These are phyloP conservation scores for Trifolium repens DNA, from an alignment of 306 rosid species.

Conservation along the genomic window DNA sequence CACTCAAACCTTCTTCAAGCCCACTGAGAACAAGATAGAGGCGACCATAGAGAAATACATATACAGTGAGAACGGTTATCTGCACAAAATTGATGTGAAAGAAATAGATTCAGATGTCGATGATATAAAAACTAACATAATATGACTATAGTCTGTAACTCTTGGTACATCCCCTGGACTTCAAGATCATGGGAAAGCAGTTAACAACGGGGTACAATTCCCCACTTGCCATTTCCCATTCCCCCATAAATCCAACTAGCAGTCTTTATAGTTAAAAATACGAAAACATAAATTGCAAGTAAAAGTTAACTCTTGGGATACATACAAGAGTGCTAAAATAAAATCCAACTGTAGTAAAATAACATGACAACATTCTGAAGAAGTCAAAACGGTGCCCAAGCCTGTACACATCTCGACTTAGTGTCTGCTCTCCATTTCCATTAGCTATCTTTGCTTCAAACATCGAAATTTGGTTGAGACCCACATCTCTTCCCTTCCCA, in stretches of 20 bases:
- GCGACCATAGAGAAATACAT: conserved; percentile 58
- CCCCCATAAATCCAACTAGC: conserved; percentile 14
- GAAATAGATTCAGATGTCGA: conserved; percentile 25
- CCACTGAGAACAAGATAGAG: conserved; percentile 62
- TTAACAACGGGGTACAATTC: not conserved
- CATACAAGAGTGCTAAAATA: conserved; percentile 59
- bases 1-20: conserved; percentile 55
- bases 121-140: conserved; percentile 22
- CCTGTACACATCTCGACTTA: conserved; percentile 57
- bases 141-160: conserved; percentile 5
- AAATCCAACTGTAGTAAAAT: conserved; percentile 62
- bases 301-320: conserved; percentile 26
- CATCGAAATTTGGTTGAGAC: conserved; percentile 60
- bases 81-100: conserved; percentile 40
- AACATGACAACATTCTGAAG: conserved; percentile 62
- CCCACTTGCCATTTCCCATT: conserved; percentile 20
- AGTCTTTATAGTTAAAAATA: not conserved
- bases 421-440: conserved; percentile 62
- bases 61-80: conserved; percentile 58
- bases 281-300: conserved; percentile 7
- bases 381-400: conserved; percentile 63
- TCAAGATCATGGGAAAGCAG: conserved; percentile 5
- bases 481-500: conserved; percentile 65
- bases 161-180: conserved; percentile 5
- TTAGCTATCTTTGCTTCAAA: conserved; percentile 62